A percentile compares a stretch with the other conserved stretches of the same genome.
These are phyloP conservation scores for Phlebiopsis flavidoalba DNA, from an alignment of 768 basidiomycete genomes.

Conservation along the genomic window DNA sequence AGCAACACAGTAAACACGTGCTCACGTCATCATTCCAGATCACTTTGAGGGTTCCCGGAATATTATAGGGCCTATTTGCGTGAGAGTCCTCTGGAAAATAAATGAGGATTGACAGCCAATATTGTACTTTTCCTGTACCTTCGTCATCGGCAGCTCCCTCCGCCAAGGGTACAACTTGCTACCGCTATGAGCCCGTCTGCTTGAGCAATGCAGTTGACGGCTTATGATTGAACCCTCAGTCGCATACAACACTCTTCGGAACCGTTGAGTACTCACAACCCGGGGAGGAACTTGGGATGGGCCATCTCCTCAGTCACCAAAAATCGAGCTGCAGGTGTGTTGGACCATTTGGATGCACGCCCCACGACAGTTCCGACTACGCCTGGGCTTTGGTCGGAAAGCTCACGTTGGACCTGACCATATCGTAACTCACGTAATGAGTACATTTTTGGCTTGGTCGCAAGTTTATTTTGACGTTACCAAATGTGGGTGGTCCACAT, in stretches of 20 bases:
- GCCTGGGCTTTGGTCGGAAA: not conserved
- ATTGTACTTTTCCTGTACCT: not conserved
- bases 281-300: not conserved
- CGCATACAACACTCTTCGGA: not conserved
- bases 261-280: not conserved
- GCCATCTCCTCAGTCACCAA: not conserved
- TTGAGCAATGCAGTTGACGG: conserved; percentile 50
- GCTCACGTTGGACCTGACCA: not conserved
- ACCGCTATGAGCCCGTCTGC: conserved; percentile 35
- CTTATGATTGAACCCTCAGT: conserved; percentile 23
- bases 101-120: not conserved
- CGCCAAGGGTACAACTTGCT: conserved; percentile 42
- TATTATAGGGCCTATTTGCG: not conserved
- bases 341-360: not conserved
- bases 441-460: not conserved
- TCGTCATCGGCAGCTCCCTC: conserved; percentile 29
- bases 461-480: not conserved
- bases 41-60: not conserved
- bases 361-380: not conserved
- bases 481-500: not conserved
- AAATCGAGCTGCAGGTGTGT: not conserved
- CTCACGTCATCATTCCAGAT: not conserved
- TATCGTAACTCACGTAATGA: not conserved
- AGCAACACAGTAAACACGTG: not conserved
- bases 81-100: not conserved